A percentile compares a stretch with the other conserved stretches of the same genome.
Conservation (phyloP, 2,329 filamentous ascomycete genomes). For the Aphanoascus verrucosus region DNA sequence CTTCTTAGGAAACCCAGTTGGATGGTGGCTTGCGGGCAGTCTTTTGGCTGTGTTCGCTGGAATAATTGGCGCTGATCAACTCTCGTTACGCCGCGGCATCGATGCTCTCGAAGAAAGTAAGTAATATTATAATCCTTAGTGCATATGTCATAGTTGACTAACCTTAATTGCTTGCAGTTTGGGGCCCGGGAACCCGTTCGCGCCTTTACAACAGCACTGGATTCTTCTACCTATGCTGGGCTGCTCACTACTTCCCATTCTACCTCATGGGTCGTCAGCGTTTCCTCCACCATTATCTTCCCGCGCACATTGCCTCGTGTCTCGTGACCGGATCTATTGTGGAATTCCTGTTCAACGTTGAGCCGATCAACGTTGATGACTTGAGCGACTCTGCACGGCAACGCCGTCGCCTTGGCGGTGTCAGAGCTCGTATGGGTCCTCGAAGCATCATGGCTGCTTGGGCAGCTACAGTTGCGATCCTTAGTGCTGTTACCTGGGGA, state of each 20-base stretch:
- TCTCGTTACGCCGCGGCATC: conserved; percentile 82
- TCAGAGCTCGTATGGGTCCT: conserved; percentile 66
- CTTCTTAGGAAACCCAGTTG: conserved; percentile 91
- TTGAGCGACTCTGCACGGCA: conserved; percentile 7
- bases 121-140: conserved; percentile 33
- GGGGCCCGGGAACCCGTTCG: conserved; percentile 64
- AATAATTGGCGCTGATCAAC: conserved; percentile 82
- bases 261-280: conserved; percentile 96
- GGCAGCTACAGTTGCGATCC: conserved; percentile 63
- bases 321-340: conserved; percentile 83
- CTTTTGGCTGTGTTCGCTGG: conserved; percentile 87
- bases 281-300: conserved; percentile 95
- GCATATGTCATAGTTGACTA: conserved; percentile 24
- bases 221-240: conserved; percentile 98
- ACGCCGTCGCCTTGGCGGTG: conserved; percentile 56
- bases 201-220: conserved; percentile 97
- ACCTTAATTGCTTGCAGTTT: conserved; percentile 25
- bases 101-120: conserved; percentile 88
- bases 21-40: conserved; percentile 94
- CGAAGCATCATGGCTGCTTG: conserved; percentile 70
- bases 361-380: conserved; percentile 53
- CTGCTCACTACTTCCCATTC: conserved; percentile 93
- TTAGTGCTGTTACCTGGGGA: conserved; percentile 57
- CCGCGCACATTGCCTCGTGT: conserved; percentile 80
- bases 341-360: conserved; percentile 92